phyloP scores from a whole-genome alignment of 345 rosid genomes.

The Eucalyptus curtisii region DNA sequence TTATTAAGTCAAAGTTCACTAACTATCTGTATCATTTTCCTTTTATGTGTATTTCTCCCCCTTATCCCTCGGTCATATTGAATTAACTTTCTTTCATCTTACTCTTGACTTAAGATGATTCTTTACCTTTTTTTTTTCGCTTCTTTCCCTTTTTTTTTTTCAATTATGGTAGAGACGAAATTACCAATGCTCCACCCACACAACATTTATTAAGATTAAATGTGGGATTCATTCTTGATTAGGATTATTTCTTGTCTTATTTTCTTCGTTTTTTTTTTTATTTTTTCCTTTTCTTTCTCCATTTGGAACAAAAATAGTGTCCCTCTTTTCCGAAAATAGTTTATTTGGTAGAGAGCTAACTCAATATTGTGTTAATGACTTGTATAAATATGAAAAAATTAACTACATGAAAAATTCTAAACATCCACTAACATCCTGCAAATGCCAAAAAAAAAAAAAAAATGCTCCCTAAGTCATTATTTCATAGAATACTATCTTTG shows the following conservation, averaged over 20 bases:
- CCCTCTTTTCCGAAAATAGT: neutral
- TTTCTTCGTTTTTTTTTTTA: neutral
- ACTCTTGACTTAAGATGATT: neutral
- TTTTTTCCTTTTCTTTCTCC: neutral
- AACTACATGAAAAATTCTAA: neutral
- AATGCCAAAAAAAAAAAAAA: neutral
- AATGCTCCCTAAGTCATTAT: neutral
- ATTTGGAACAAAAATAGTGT: neutral
- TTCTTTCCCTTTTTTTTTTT: neutral
- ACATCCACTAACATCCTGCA: neutral
- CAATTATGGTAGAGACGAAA: neutral
- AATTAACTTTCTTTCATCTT: neutral
- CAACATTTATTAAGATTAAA: neutral
- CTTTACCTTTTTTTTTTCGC: neutral
- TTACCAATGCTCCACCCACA: neutral
- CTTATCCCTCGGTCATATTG: neutral
- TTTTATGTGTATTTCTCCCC: neutral
- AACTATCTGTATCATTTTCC: neutral
- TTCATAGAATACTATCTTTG: neutral
- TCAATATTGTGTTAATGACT: neutral
- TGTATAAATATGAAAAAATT: neutral
- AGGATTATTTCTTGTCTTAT: neutral
- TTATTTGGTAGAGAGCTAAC: neutral
- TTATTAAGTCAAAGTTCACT: neutral
- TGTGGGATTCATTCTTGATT: neutral